Percentiles rank a stretch among this genome's conserved stretches.
Evolutionary conservation across 257 asterid species (phyloP).

Genomic region (Ehretia macrophylla): DNA sequence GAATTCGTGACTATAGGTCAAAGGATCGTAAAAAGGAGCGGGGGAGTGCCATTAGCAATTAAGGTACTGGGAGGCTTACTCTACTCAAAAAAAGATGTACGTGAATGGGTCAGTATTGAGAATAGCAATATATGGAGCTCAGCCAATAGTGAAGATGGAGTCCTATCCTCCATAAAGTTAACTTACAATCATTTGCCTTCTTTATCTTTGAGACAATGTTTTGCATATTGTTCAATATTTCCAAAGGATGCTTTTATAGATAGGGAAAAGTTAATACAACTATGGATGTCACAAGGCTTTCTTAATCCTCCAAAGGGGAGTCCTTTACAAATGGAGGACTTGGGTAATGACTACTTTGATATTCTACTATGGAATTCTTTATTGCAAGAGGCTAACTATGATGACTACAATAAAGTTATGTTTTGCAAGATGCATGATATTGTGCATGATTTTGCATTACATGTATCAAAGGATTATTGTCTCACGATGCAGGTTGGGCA

Average conservation of each 20-base stretch:
- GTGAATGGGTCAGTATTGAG: slow-evolving; percentile 1
- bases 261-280: slow-evolving; percentile 7
- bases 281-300: slow-evolving; percentile 18
- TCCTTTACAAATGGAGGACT: slow-evolving; percentile 3
- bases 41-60: not conserved
- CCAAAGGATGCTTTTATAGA: not conserved
- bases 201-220: slow-evolving; percentile 6
- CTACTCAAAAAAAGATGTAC: not conserved
- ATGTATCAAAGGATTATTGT: slow-evolving; percentile 1
- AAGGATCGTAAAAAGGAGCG: not conserved
- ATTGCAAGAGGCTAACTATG: not conserved
- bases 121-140: not conserved
- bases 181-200: slow-evolving; percentile 13
- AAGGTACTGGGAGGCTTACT: not conserved
- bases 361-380: slow-evolving; percentile 1
- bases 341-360: not conserved
- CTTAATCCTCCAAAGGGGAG: not conserved
- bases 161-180: not conserved
- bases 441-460: slow-evolving; percentile 10
- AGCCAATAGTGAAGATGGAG: not conserved
- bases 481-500: not conserved
- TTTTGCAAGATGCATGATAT: slow-evolving; percentile 8
- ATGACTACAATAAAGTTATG: not conserved
- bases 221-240: slow-evolving; percentile 11
- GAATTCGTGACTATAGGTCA: not conserved